phyloP scores from a whole-genome alignment of 306 rosid species.

The Prunus kanzakura region DNA sequence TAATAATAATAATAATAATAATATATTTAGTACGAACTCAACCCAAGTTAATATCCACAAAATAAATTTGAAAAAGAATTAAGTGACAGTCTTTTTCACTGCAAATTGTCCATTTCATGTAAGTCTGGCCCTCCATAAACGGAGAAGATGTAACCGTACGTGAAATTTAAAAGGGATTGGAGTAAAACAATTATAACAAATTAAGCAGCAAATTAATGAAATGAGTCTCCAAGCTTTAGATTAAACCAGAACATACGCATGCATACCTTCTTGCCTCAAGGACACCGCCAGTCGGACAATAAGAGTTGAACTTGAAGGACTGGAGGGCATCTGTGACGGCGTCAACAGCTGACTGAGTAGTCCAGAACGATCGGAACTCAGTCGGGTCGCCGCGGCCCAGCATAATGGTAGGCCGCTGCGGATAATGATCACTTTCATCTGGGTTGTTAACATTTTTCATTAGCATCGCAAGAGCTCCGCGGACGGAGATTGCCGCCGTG shows the following conservation, averaged over 20 bases:
- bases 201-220: background rate
- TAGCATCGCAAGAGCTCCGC: slow-evolving; percentile 30
- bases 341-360: slow-evolving; percentile 24
- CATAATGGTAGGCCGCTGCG: slow-evolving; percentile 19
- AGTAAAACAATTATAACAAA: background rate
- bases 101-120: too few relatives aligned
- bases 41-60: too few relatives aligned
- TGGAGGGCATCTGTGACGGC: slow-evolving; percentile 32
- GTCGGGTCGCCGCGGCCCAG: slow-evolving; percentile 55
- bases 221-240: background rate
- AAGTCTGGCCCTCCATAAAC: too few relatives aligned
- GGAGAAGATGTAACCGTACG: too few relatives aligned
- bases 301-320: slow-evolving; percentile 37
- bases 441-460: slow-evolving; percentile 16
- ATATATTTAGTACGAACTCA: too few relatives aligned
- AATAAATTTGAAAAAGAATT: too few relatives aligned
- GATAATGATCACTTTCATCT: background rate
- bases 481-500: slow-evolving; percentile 38
- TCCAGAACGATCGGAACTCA: slow-evolving; percentile 24
- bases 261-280: slow-evolving; percentile 38
- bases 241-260: too few relatives aligned
- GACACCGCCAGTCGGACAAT: slow-evolving; percentile 44
- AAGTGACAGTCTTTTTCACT: too few relatives aligned
- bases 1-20: too few relatives aligned
- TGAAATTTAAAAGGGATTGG: too few relatives aligned